Conservation (phyloP, 495 filamentous ascomycete genomes). For the Clohesyomyces aquaticus region DNA sequence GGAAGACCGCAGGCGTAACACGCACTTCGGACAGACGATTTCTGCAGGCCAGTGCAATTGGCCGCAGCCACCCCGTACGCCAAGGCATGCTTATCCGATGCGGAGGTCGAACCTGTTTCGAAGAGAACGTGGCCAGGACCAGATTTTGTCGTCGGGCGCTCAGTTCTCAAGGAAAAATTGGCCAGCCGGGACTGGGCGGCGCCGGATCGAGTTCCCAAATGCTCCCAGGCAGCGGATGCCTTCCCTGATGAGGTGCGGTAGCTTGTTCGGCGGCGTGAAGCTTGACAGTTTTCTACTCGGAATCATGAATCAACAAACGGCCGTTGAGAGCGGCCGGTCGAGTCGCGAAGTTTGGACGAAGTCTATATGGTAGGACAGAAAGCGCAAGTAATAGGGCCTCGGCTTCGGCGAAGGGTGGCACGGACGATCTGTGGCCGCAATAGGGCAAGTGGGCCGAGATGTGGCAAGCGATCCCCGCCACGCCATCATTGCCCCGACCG, state of each 20-base stretch:
- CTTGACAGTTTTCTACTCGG: background rate
- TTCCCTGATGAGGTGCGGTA: background rate
- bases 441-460: background rate
- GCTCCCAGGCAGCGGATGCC: background rate
- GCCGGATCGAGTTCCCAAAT: conserved; percentile 6
- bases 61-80: background rate
- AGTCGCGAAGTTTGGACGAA: background rate
- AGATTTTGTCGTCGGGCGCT: background rate
- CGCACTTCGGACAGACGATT: background rate
- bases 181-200: background rate
- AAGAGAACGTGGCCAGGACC: background rate
- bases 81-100: conserved; percentile 10
- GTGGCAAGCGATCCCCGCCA: background rate
- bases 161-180: background rate
- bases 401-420: too few relatives aligned
- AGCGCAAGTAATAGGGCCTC: background rate
- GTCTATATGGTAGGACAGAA: background rate
- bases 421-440: too few relatives aligned
- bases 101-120: conserved; percentile 5
- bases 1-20: background rate
- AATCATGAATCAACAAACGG: too few relatives aligned
- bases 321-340: background rate
- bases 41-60: background rate
- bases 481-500: background rate
- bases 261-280: background rate